phyloP scores from a whole-genome alignment of 257 asterid genomes.

The Eustoma russellianum region DNA sequence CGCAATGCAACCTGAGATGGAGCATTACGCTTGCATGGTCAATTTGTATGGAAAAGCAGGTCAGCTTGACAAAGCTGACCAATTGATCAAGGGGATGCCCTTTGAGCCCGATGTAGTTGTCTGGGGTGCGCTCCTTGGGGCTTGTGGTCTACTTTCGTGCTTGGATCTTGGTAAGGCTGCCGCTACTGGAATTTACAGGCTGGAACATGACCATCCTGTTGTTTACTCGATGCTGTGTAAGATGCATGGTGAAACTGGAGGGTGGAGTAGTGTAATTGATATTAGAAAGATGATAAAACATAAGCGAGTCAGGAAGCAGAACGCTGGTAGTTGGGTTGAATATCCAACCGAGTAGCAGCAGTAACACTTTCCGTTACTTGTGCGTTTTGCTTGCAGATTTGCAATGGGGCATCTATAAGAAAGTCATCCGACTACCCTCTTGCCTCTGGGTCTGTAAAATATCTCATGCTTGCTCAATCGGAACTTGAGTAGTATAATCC shows the following conservation, averaged over 20 bases:
- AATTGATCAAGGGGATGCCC: slow-evolving; percentile 48
- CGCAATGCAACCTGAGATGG: slow-evolving; percentile 39
- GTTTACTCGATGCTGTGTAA: slow-evolving; percentile 36
- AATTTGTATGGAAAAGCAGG: slow-evolving; percentile 72
- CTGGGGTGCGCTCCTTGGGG: slow-evolving; percentile 76
- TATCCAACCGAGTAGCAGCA: neutral
- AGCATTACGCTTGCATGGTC: slow-evolving; percentile 79
- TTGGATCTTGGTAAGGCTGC: slow-evolving; percentile 47
- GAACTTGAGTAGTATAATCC: no score
- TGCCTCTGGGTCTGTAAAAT: no score
- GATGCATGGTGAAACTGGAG: slow-evolving; percentile 47
- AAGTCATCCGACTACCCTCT: no score
- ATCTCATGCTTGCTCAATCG: no score
- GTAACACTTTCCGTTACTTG: no score
- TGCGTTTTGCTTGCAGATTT: no score
- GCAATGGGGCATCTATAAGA: no score
- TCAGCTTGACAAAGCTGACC: slow-evolving; percentile 52
- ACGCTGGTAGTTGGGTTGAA: slow-evolving; percentile 67
- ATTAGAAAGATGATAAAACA: slow-evolving; percentile 32
- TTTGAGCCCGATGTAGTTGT: slow-evolving; percentile 65
- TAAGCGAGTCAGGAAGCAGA: slow-evolving; percentile 47
- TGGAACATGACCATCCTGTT: slow-evolving; percentile 64
- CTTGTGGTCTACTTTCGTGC: slow-evolving; percentile 54
- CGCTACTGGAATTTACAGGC: slow-evolving; percentile 34
- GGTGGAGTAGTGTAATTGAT: slow-evolving; percentile 25